Base-by-base conservation (phyloP, 148 eudicot species). In the Persicaria tinctoria region DNA sequence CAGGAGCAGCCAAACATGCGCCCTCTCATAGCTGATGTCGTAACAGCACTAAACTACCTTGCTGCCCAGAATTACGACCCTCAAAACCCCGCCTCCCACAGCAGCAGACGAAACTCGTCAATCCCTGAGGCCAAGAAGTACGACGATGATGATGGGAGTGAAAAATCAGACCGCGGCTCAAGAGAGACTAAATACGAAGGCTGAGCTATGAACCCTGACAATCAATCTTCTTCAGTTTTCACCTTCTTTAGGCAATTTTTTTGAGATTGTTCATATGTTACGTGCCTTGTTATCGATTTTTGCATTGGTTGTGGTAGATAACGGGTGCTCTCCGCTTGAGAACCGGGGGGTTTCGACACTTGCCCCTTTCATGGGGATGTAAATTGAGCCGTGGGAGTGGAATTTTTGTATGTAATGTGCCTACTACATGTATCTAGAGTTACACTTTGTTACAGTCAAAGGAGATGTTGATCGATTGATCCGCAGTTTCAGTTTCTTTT, bases 21-120 rank as follows among this genome's bases (percentile, higher is more conserved):
- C 55, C 97, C 97, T 11, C 77, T 77, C 8, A 76, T 88, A 80
- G 86, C 84, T n/a, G 97, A 92, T 60, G 82, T 90, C 3, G 97
- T 92, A 44, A 88, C 86, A 0, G 95, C 97, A 74, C 70, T 92
- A 18, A 86, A 79, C 64, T 92, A 87, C 81, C 89, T 92, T 45
- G 87, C 87, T 17, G 75, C 85, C 4, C 92, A 88, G 17, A 79
- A 55, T 14, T 83, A 90, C 20, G 87, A 92, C 70, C 91, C 91
- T 11, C 70, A 10, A 12, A 66, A 66, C 70, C 45, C 68, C 12
- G 53, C 5, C 1, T 9, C 68, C 32, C 45, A 9, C 16, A 66
- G 48, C 46, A 66, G 48, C 48, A 44, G 70, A 17, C 13, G 70
- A 8, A 66, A 44, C 46, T 66, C 70, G 16, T 66, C 70, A 16